Base-by-base conservation (phyloP, 352 stramenopile species). In the Ophiocytium majus region DNA sequence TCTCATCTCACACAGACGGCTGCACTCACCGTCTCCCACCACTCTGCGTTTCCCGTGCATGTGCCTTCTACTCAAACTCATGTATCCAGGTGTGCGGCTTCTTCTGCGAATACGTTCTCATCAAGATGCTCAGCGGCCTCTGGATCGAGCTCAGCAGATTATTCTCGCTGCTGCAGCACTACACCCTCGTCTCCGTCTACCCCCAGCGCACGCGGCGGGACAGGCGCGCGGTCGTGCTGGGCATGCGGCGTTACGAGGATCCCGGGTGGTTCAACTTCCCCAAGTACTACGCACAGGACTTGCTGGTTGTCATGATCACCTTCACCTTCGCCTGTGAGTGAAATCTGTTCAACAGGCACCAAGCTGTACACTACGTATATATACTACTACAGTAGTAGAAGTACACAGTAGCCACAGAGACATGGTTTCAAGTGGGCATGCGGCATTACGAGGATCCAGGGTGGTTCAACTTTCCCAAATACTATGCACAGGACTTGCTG, bases 381-480 rank as follows among this genome's bases (percentile, higher is more conserved):
- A n/a, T n/a, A n/a, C n/a, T n/a, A n/a, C n/a, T n/a, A n/a, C n/a
- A n/a, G n/a, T n/a, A n/a, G n/a, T n/a, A 57, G 43, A 57, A 57
- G 43, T 57, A 14, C 43, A 57, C 43, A 57, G 5, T n/a, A n/a
- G n/a, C n/a, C n/a, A n/a, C n/a, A n/a, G n/a, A n/a, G n/a, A n/a
- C n/a, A n/a, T n/a, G n/a, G 43, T 57, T 57, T 57, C 43, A 57
- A 57, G 43, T 57, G n/a, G n/a, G n/a, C n/a, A n/a, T n/a, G n/a
- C n/a, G n/a, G n/a, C n/a, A 57, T 57, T 57, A 57, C n/a, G n/a
- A n/a, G n/a, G n/a, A n/a, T n/a, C n/a, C n/a, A n/a, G n/a, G n/a
- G n/a, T n/a, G 92, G 92, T 95, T 95, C 80, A 91, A 90, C 36
- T 94, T 93, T 84, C 91, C 93, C 86, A 95, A 95, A 82, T 93